Evolutionary conservation across 768 basidiomycete species (phyloP), one percentile per base, ranked within the genome.

Genomic region (Pleurotus salmoneostramineus): DNA sequence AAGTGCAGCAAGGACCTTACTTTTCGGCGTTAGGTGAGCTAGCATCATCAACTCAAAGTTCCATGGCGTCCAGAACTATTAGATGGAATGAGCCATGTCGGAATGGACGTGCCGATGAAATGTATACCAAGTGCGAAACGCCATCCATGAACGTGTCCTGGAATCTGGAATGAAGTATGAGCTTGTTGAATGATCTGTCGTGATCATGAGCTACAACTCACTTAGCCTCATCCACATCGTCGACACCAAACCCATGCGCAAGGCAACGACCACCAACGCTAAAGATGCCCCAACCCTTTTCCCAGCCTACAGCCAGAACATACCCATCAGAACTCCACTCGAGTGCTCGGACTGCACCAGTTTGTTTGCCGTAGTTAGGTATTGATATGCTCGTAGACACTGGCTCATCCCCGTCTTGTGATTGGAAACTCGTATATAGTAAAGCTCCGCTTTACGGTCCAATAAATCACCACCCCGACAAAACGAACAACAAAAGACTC

Each of bases 301-400:
- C 80, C 90, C 93, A 97, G 0, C 93, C 96, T 2, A 94, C 93
- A 35, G 95, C 95, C 8, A 99, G 76, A 5, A 92, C 93, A 71
- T 95, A 95, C 2, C 96, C 96, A 71, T 99, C 97, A 0, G 91
- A 91, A 51, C 91, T 95, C 96, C 95, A 98, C 63, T 93, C 85
- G 69, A 96, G 77, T 8, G 83, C 69, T 58, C 71, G 81, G 4
- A 93, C 84, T 42, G 80, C 72, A 1, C 91, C 92, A 4, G 77
- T 82, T 6, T 79, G 76, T 46, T 75, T 76, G 60, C 77, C 81
- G 60, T 83, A 82, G 60, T 84, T 83, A 4, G 87, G 85, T n/a
- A 89, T 70, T 21, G 83, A 72, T 49, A 93, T 71, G 15, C 71
- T 73, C 65, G 90, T 83, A 1, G 88, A 84, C 56, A 77, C 78